Evolutionary conservation across 805 yeast genomes (phyloP).

Genomic region (Wilhelminamyces savonicus): DNA sequence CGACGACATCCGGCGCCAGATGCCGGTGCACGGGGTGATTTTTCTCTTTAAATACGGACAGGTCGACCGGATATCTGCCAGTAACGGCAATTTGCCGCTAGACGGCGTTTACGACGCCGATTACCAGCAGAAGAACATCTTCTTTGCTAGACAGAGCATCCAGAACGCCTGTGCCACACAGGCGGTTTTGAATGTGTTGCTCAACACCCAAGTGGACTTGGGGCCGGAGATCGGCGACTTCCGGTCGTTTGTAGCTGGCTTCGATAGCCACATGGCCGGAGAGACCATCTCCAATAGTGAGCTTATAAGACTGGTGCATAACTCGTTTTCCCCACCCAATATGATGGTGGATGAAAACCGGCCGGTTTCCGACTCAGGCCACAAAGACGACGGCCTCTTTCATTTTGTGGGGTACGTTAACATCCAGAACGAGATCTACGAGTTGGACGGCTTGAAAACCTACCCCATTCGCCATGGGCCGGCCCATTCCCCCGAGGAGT

Average conservation of each 20-base stretch:
- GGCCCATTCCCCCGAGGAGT: constrained; percentile 35
- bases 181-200: constrained; percentile 53
- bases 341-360: constrained; percentile 42
- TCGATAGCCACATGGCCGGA: constrained; percentile 54
- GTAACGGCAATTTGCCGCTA: constrained; percentile 27
- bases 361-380: constrained; percentile 13
- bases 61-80: constrained; percentile 26
- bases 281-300: constrained; percentile 58
- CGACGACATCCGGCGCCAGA: constrained; percentile 25
- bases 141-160: constrained; percentile 58
- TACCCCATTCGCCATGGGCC: constrained; percentile 47
- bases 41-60: constrained; percentile 56
- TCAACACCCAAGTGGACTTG: constrained; percentile 40
- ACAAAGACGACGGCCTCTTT: constrained; percentile 46
- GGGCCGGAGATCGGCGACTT: constrained; percentile 46
- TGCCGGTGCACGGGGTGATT: constrained; percentile 52
- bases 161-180: constrained; percentile 74
- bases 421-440: constrained; percentile 43
- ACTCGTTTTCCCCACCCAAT: constrained; percentile 53
- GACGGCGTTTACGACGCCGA: constrained; percentile 38
- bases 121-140: constrained; percentile 32
- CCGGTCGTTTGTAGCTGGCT: constrained; percentile 42
- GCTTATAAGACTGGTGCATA: constrained; percentile 48
- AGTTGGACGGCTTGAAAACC: constrained; percentile 55
- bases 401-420: constrained; percentile 55